Conservation (phyloP, 2,329 filamentous ascomycete species). For the Dactylella cylindrospora region DNA sequence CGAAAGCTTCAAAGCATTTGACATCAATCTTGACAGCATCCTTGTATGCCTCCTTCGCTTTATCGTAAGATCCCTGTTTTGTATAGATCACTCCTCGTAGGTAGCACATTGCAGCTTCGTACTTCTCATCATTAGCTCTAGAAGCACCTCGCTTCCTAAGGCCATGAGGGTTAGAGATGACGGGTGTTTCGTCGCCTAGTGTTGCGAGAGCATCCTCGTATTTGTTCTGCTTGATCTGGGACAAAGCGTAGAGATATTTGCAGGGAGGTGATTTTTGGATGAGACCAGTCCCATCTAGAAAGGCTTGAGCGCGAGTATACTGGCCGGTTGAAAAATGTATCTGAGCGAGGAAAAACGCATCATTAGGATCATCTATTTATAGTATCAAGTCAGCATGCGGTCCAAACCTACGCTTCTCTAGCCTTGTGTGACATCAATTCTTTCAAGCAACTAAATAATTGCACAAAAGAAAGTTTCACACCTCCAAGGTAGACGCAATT, state of each 20-base stretch:
- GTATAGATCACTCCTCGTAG: conserved; percentile 90
- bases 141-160: conserved; percentile 61
- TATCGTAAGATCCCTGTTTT: conserved; percentile 95
- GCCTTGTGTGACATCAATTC: conserved; percentile 52
- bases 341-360: conserved; percentile 97
- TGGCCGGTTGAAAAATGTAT: conserved; percentile 95
- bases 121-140: conserved; percentile 67
- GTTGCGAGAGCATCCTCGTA: conserved; percentile 84
- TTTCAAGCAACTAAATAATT: too few species aligned
- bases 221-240: conserved; percentile 85
- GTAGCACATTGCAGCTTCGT: conserved; percentile 97
- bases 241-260: conserved; percentile 89
- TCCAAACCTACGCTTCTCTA: too few species aligned
- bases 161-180: conserved; percentile 68
- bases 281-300: conserved; percentile 81
- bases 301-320: conserved; percentile 84
- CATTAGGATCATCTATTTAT: conserved; percentile 76
- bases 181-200: conserved; percentile 88
- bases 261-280: conserved; percentile 79
- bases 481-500: not conserved
- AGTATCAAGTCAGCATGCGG: too few species aligned
- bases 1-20: conserved; percentile 96
- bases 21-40: conserved; percentile 95
- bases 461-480: not conserved
- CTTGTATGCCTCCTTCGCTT: conserved; percentile 97